Percentiles rank a stretch among this genome's conserved stretches.
These are phyloP conservation scores for Apiotrichum veenhuisii DNA, from an alignment of 1,284 basidiomycete genomes.

Conservation along the genomic window DNA sequence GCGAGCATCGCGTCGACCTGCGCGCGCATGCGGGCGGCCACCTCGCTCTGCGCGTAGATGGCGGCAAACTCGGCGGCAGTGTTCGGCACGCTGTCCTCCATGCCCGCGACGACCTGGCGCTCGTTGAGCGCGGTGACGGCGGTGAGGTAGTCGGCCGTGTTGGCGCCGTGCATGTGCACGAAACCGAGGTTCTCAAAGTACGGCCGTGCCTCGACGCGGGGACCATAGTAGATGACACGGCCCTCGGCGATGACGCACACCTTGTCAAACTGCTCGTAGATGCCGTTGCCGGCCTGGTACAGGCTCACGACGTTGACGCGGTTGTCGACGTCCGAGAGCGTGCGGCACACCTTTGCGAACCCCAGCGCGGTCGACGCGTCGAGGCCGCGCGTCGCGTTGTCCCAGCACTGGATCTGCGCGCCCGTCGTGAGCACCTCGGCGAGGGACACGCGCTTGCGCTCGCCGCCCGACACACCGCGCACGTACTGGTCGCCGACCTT, in stretches of 20 bases:
- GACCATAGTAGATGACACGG: slow-evolving; percentile 75
- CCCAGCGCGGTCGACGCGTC: slow-evolving; percentile 82
- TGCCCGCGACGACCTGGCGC: slow-evolving; percentile 56
- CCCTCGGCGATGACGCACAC: slow-evolving; percentile 68
- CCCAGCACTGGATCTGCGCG: slow-evolving; percentile 63
- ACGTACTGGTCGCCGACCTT: slow-evolving; percentile 73
- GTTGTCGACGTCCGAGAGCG: slow-evolving; percentile 71
- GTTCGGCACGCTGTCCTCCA: slow-evolving; percentile 55
- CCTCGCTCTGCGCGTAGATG: slow-evolving; percentile 31
- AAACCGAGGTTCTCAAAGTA: slow-evolving; percentile 80
- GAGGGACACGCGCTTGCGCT: slow-evolving; percentile 65
- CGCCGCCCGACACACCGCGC: slow-evolving; percentile 73
- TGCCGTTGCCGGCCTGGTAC: slow-evolving; percentile 63
- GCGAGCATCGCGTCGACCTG: slow-evolving; percentile 36
- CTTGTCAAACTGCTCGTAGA: slow-evolving; percentile 57
- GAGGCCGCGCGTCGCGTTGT: slow-evolving; percentile 57
- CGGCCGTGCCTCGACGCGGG: slow-evolving; percentile 63
- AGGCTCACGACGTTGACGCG: slow-evolving; percentile 74
- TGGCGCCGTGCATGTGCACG: slow-evolving; percentile 51
- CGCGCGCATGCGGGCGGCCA: slow-evolving; percentile 30
- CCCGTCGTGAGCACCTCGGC: slow-evolving; percentile 63
- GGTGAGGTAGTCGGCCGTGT: slow-evolving; percentile 60
- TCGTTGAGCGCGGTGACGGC: slow-evolving; percentile 59
- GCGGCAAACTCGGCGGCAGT: slow-evolving; percentile 58
- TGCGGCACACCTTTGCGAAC: slow-evolving; percentile 66